Conservation (phyloP, 805 yeast genomes). For the Danielia reshetovae region DNA sequence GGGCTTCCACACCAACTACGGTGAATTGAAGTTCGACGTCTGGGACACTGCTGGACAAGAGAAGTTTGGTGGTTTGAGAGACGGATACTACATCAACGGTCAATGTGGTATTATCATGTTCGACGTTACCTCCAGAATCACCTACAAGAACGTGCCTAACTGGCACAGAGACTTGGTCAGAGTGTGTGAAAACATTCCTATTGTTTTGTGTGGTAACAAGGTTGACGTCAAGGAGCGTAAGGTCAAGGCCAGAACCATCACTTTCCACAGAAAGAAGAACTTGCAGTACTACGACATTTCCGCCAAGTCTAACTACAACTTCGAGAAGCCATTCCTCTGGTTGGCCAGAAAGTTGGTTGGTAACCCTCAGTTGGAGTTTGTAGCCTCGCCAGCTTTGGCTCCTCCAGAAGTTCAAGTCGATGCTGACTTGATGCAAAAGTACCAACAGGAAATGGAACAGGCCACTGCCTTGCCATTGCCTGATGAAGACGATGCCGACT, state of each 20-base stretch:
- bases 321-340: constrained; percentile 99
- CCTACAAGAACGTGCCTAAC: constrained; percentile 99
- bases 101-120: constrained; percentile 99
- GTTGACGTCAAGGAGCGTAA: constrained; percentile 99
- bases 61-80: constrained; percentile 99
- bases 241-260: constrained; percentile 99
- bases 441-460: constrained; percentile 99
- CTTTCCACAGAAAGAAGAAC: constrained; percentile 99
- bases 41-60: constrained; percentile 99
- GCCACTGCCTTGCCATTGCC: constrained; percentile 99
- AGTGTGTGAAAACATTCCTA: constrained; percentile 99
- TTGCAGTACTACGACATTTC: constrained; percentile 99
- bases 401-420: constrained; percentile 99
- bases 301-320: constrained; percentile 99
- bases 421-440: constrained; percentile 93
- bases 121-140: constrained; percentile 98
- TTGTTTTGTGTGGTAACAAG: constrained; percentile 98
- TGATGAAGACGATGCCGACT: constrained; percentile 99
- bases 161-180: constrained; percentile 99
- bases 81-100: constrained; percentile 98
- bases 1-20: constrained; percentile 96
- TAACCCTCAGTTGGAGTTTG: constrained; percentile 96
- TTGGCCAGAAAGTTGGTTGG: constrained; percentile 98
- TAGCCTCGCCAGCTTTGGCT: constrained; percentile 98
- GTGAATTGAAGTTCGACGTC: constrained; percentile 98